phyloP scores from a whole-genome alignment of 768 basidiomycete species.

The Thelephora ganbajun region DNA sequence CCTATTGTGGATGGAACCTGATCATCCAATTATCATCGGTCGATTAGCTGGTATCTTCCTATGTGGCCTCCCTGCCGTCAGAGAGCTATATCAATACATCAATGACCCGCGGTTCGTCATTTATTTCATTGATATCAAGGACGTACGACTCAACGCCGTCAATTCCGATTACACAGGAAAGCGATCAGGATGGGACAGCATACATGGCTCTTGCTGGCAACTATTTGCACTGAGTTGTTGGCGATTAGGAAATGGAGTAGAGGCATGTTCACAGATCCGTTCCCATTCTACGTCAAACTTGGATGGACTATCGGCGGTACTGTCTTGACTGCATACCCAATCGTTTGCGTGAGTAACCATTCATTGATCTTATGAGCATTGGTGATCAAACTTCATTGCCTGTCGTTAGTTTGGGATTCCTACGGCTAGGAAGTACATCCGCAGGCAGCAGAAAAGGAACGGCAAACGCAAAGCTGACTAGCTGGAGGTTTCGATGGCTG shows the following conservation, averaged over 20 bases:
- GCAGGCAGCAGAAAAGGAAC: too few species aligned
- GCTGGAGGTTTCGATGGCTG: too few species aligned
- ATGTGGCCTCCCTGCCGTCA: slow-evolving; percentile 75
- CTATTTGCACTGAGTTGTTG: slow-evolving; percentile 70
- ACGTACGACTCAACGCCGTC: not conserved
- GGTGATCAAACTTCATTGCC: too few species aligned
- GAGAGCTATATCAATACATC: slow-evolving; percentile 76
- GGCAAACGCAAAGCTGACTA: too few species aligned
- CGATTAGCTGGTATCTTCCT: slow-evolving; percentile 65
- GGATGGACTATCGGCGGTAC: slow-evolving; percentile 48
- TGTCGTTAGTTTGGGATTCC: too few species aligned
- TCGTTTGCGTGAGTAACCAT: slow-evolving; percentile 35
- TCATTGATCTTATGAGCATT: too few species aligned
- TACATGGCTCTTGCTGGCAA: slow-evolving; percentile 75
- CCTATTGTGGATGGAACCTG: slow-evolving; percentile 80
- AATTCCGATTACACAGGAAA: slow-evolving; percentile 27
- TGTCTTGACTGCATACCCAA: slow-evolving; percentile 59
- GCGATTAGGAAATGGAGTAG: slow-evolving; percentile 75
- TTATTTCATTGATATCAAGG: not conserved
- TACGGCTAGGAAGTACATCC: too few species aligned
- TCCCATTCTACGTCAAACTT: slow-evolving; percentile 49
- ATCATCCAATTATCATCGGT: slow-evolving; percentile 72
- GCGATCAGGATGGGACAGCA: slow-evolving; percentile 87
- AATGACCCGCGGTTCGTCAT: slow-evolving; percentile 59
- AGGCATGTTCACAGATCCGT: slow-evolving; percentile 50